Evolutionary conservation across 179 eudicot species (phyloP).

Genomic region (Amaranthus tricolor): DNA sequence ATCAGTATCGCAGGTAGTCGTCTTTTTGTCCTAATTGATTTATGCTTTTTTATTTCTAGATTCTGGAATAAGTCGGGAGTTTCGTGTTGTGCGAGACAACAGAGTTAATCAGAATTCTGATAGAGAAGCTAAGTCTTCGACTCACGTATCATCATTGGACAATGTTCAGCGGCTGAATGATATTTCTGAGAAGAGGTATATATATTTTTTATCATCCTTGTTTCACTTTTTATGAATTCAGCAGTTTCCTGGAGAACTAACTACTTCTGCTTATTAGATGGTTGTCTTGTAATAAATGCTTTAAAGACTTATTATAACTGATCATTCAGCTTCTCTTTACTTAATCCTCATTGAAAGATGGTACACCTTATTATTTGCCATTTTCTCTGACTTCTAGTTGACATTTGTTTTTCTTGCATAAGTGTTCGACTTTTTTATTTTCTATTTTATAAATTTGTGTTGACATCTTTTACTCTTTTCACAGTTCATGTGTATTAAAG

Average conservation of each 20-base stretch:
- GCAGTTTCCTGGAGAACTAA: not conserved
- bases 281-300: not conserved
- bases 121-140: constrained; percentile 43
- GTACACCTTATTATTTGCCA: not conserved
- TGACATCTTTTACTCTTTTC: not conserved
- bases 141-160: constrained; percentile 33
- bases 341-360: not conserved
- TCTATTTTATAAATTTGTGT: too few relatives aligned
- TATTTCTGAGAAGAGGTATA: constrained; percentile 55
- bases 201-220: not conserved
- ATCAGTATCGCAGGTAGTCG: not conserved
- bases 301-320: not conserved
- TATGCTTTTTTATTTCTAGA: constrained; percentile 4
- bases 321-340: not conserved
- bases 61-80: constrained; percentile 62
- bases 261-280: not conserved
- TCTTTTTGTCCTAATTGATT: not conserved
- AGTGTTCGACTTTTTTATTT: not conserved
- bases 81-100: constrained; percentile 92
- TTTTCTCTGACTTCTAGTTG: not conserved
- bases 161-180: constrained; percentile 31
- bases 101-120: constrained; percentile 51
- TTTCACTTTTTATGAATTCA: too few relatives aligned
- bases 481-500: not conserved
- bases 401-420: not conserved